phyloP scores from a whole-genome alignment of 768 basidiomycete genomes.

The Suillus alpinus region DNA sequence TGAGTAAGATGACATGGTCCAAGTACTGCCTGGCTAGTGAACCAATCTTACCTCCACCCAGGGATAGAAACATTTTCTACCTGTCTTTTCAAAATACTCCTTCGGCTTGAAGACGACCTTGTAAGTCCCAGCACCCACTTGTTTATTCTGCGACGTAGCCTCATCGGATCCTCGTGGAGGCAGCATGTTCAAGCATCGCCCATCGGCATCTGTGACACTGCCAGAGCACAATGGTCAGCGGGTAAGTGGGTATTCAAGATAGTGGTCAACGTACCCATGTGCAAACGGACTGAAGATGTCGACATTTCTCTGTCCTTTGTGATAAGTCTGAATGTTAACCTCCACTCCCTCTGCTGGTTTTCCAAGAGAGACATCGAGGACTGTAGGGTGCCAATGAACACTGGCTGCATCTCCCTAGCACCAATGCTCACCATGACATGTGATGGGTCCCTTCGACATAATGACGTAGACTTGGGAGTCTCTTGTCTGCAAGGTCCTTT shows the following conservation, averaged over 20 bases:
- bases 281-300: slow-evolving; percentile 53
- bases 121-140: slow-evolving; percentile 56
- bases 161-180: slow-evolving; percentile 49
- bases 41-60: slow-evolving; percentile 69
- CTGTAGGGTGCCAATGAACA: slow-evolving; percentile 36
- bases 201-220: slow-evolving; percentile 78
- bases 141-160: slow-evolving; percentile 39
- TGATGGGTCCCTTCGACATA: slow-evolving; percentile 76
- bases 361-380: slow-evolving; percentile 83
- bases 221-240: background rate
- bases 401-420: background rate
- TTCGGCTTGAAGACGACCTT: slow-evolving; percentile 85
- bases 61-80: slow-evolving; percentile 79
- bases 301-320: slow-evolving; percentile 31
- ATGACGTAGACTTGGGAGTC: background rate
- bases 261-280: slow-evolving; percentile 51
- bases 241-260: background rate
- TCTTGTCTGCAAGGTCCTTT: background rate
- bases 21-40: background rate
- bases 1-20: background rate
- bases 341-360: slow-evolving; percentile 73
- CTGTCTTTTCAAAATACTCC: slow-evolving; percentile 69
- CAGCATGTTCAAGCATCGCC: slow-evolving; percentile 78
- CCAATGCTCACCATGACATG: slow-evolving; percentile 72
- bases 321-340: slow-evolving; percentile 58